Conservation (phyloP, 768 basidiomycete genomes). For the Psilocybe cyanescens region DNA sequence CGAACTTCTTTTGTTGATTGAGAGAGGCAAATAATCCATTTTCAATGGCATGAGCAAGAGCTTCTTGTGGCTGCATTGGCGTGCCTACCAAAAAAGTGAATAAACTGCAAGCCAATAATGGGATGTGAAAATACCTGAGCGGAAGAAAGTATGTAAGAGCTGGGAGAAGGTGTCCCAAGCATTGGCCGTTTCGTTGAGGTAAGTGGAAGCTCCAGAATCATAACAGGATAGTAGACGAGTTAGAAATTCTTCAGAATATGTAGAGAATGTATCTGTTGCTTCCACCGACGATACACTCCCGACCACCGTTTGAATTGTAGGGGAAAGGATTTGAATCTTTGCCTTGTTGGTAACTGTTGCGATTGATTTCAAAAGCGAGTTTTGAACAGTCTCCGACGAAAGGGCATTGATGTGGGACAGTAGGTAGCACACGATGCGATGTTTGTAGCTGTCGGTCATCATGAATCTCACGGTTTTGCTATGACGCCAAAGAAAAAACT, state of each 20-base stretch:
- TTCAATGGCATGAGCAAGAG: conserved; percentile 50
- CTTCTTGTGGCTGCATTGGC: conserved; percentile 37
- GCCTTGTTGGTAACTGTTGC: conserved; percentile 49
- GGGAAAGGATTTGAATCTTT: conserved; percentile 58
- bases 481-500: conserved; percentile 23
- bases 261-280: conserved; percentile 19
- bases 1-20: conserved; percentile 52
- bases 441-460: conserved; percentile 58
- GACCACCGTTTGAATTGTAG: conserved; percentile 51
- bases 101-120: background rate
- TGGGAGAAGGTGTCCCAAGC: conserved; percentile 58
- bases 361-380: conserved; percentile 54
- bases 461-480: background rate
- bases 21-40: conserved; percentile 61
- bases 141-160: conserved; percentile 47
- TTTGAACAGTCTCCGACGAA: conserved; percentile 47
- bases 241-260: conserved; percentile 38
- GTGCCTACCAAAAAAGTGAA: conserved; percentile 35
- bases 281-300: conserved; percentile 18
- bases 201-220: conserved; percentile 46
- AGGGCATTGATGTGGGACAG: conserved; percentile 78
- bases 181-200: conserved; percentile 45
- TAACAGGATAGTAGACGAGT: conserved; percentile 52
- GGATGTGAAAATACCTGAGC: conserved; percentile 38
- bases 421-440: conserved; percentile 73